These are phyloP conservation scores for Pleurotus sapidus DNA, from an alignment of 768 basidiomycete genomes.

Conservation along the genomic window DNA sequence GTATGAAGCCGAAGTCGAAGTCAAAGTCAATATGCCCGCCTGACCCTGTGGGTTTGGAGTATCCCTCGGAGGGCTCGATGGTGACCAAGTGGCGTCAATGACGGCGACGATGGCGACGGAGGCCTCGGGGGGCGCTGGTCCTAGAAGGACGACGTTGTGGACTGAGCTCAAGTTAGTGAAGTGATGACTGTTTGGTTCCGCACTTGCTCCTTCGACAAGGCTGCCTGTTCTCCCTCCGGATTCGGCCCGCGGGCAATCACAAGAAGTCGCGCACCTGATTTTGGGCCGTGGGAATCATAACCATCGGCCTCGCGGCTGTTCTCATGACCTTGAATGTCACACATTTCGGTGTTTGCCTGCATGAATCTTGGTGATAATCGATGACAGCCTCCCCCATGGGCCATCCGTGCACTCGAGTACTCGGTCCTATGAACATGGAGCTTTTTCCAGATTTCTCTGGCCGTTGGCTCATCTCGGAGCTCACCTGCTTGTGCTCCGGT, in stretches of 20 bases:
- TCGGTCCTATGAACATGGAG: not conserved
- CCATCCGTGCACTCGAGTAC: not conserved
- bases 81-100: not conserved
- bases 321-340: constrained; percentile 1
- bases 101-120: not conserved
- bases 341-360: not conserved
- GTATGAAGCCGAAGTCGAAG: constrained; percentile 1
- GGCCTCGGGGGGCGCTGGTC: not conserved
- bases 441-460: not conserved
- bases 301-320: not conserved
- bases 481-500: not conserved
- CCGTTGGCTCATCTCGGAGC: not conserved
- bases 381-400: not conserved
- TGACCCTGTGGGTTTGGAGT: not conserved
- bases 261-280: not conserved
- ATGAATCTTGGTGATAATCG: constrained; percentile 4
- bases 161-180: not conserved
- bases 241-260: constrained; percentile 6
- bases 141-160: not conserved
- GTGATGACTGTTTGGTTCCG: constrained; percentile 7
- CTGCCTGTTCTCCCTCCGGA: not conserved
- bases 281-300: not conserved
- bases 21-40: not conserved
- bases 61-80: not conserved
- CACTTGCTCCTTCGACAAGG: constrained; percentile 7